Conservation (phyloP, 768 basidiomycete genomes). For the Leccinum boreale region DNA sequence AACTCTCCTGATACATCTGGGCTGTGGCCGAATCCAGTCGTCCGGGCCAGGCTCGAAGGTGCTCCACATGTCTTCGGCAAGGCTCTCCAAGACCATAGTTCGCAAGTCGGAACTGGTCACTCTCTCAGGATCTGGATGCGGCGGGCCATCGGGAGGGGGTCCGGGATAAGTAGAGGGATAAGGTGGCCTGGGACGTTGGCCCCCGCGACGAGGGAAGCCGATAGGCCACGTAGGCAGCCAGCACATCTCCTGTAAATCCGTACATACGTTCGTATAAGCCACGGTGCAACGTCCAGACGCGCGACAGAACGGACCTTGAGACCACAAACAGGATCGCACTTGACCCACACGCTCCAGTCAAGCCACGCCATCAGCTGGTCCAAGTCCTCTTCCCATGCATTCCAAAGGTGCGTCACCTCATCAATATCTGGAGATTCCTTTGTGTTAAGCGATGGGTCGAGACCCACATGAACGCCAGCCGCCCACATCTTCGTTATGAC, state of each 20-base stretch:
- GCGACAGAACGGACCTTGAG: conserved; percentile 37
- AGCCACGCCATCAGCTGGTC: conserved; percentile 45
- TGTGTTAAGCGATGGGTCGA: conserved; percentile 12
- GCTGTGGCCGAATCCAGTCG: conserved; percentile 23
- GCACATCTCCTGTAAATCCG: conserved; percentile 21
- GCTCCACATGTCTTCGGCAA: background rate
- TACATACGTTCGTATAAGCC: background rate
- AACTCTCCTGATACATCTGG: conserved; percentile 16
- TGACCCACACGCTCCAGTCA: conserved; percentile 51
- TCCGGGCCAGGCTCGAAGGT: background rate
- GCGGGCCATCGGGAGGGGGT: background rate
- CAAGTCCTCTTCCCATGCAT: conserved; percentile 35
- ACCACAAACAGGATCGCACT: conserved; percentile 44
- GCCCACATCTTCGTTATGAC: conserved; percentile 48
- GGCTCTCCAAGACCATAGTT: background rate
- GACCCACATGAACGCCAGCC: conserved; percentile 27
- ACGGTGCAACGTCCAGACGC: too few species aligned
- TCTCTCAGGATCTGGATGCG: background rate
- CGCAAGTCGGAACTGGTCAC: background rate
- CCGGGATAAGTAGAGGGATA: background rate
- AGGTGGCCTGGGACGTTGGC: background rate
- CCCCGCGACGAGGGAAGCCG: conserved; percentile 4
- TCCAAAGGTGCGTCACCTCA: conserved; percentile 10
- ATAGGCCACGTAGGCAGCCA: conserved; percentile 26
- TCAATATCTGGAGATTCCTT: background rate